Conservation (phyloP, 441 rosid genomes). For the Croton laevigatus region DNA sequence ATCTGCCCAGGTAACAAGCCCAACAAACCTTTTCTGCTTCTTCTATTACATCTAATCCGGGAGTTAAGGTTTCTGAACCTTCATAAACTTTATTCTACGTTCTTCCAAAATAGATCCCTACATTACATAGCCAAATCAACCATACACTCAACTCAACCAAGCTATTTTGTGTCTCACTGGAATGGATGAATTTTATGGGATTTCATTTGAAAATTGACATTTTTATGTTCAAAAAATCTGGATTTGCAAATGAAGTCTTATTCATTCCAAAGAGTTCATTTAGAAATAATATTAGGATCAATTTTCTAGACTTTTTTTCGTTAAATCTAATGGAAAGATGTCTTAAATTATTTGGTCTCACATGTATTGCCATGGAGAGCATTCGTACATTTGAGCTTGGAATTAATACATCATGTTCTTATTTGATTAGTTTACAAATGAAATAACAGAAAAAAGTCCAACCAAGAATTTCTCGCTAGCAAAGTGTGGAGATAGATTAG, state of each 20-base stretch:
- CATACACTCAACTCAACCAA: background rate
- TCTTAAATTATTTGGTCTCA: background rate
- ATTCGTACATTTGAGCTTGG: background rate
- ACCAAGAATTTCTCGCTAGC: no score
- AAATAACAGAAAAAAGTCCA: no score
- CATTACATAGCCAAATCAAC: background rate
- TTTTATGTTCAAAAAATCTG: no score
- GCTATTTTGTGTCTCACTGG: no score
- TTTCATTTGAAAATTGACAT: no score
- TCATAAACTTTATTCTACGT: background rate
- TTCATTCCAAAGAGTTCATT: no score
- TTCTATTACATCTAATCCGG: background rate
- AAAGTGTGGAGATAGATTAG: background rate
- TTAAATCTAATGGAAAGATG: background rate
- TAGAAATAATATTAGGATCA: background rate
- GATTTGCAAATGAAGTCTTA: no score
- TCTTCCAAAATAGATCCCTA: background rate
- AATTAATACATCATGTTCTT: no score
- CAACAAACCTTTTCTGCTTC: background rate
- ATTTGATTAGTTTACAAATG: no score
- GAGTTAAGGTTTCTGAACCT: background rate
- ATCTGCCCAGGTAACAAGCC: constrained; percentile 55
- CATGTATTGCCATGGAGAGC: background rate
- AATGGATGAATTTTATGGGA: no score
- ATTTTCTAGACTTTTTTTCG: background rate